Conservation (phyloP, 1,139 yeast species). For the Scheffersomyces quercinus region DNA sequence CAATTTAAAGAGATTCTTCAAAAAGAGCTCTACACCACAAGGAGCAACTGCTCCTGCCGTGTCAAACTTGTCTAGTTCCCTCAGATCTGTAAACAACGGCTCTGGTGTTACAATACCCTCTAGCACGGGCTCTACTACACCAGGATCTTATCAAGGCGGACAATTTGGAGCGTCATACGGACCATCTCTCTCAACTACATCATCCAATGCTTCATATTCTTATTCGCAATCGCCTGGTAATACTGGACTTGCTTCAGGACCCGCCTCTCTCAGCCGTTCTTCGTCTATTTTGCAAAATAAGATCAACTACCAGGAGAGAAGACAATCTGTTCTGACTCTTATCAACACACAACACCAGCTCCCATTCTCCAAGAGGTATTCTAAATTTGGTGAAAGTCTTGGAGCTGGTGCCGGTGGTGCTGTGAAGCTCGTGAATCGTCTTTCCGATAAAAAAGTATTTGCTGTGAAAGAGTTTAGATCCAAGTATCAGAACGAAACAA, state of each 20-base stretch:
- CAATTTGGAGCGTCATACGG: constrained; percentile 16
- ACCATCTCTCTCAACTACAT: constrained; percentile 27
- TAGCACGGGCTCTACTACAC: constrained; percentile 12
- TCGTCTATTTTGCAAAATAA: constrained; percentile 31
- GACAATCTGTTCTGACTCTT: constrained; percentile 38
- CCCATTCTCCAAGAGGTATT: constrained; percentile 74
- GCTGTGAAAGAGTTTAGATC: constrained; percentile 93
- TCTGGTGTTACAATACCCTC: constrained; percentile 15
- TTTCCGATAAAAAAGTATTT: constrained; percentile 68
- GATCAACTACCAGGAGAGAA: constrained; percentile 35
- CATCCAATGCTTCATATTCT: constrained; percentile 33
- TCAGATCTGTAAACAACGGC: constrained; percentile 25
- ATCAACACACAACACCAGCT: constrained; percentile 31
- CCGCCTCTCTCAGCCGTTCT: constrained; percentile 28
- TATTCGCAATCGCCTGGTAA: constrained; percentile 30
- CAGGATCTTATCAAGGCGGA: constrained; percentile 17
- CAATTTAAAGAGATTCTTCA: constrained; percentile 63
- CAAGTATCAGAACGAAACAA: constrained; percentile 71
- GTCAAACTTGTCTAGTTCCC: constrained; percentile 42
- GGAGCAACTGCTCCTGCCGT: constrained; percentile 26
- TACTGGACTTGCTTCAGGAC: constrained; percentile 16
- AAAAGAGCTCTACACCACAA: constrained; percentile 41
- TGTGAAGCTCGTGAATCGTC: constrained; percentile 72
- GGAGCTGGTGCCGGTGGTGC: constrained; percentile 99
- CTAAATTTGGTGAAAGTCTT: constrained; percentile 78